Conservation (phyloP, 495 filamentous ascomycete genomes). For the Xylaria curta region DNA sequence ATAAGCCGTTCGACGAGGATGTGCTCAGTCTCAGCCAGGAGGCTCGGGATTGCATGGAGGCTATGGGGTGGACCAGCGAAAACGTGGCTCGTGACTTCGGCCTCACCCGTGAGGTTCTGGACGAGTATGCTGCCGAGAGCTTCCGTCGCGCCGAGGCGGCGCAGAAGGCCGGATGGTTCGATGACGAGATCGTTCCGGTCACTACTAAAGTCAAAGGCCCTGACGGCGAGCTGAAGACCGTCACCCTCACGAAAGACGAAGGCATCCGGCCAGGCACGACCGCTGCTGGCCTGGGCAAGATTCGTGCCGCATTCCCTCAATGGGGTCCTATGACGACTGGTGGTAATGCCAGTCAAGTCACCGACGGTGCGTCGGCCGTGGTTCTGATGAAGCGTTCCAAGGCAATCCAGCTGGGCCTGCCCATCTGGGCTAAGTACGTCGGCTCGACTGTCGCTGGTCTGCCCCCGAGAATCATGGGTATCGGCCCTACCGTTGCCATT, state of each 20-base stretch:
- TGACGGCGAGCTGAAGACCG: slow-evolving; percentile 75
- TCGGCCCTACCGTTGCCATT: slow-evolving; percentile 91
- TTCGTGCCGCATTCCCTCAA: slow-evolving; percentile 87
- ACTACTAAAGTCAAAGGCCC: slow-evolving; percentile 81
- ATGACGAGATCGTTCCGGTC: slow-evolving; percentile 94
- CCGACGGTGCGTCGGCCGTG: slow-evolving; percentile 90
- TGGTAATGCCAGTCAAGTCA: slow-evolving; percentile 95
- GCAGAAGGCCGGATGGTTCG: slow-evolving; percentile 92
- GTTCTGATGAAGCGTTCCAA: slow-evolving; percentile 93
- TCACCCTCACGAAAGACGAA: slow-evolving; percentile 84
- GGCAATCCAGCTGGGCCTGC: slow-evolving; percentile 85
- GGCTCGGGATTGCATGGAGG: slow-evolving; percentile 83
- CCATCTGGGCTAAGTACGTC: slow-evolving; percentile 93
- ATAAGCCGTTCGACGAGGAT: slow-evolving; percentile 76
- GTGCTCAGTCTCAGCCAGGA: slow-evolving; percentile 76
- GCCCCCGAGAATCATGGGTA: slow-evolving; percentile 94
- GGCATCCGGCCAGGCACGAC: slow-evolving; percentile 91
- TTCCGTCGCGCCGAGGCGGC: slow-evolving; percentile 86
- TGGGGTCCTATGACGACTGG: slow-evolving; percentile 89
- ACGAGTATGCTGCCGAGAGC: slow-evolving; percentile 83
- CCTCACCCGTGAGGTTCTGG: slow-evolving; percentile 78
- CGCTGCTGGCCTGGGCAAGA: slow-evolving; percentile 78
- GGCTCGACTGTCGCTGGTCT: slow-evolving; percentile 90
- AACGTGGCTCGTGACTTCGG: slow-evolving; percentile 94
- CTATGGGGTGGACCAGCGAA: slow-evolving; percentile 98